Conservation (phyloP, 164 flowering plant genomes). For the Pachysandra terminalis region DNA sequence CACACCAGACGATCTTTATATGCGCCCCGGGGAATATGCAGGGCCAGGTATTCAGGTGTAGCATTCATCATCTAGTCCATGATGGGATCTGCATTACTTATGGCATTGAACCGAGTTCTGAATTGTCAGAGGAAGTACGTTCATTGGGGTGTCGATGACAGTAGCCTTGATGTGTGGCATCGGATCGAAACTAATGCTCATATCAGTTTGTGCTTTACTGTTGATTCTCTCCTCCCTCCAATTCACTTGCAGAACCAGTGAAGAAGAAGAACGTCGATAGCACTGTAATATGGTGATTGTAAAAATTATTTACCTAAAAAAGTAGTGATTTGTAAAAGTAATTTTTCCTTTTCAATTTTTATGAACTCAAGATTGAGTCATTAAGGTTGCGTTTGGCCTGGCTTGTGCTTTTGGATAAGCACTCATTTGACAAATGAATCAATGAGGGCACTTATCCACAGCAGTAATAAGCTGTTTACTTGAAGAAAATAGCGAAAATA, state of each 20-base stretch:
- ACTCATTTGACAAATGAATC: too few relatives aligned
- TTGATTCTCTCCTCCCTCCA: not conserved
- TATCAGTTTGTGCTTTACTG: not conserved
- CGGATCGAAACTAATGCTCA: not conserved
- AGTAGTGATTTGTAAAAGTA: too few relatives aligned
- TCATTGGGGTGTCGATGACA: not conserved
- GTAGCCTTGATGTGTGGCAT: not conserved
- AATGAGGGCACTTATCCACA: too few relatives aligned
- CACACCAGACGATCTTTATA: slow-evolving; percentile 78
- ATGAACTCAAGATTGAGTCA: too few relatives aligned
- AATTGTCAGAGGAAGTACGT: not conserved
- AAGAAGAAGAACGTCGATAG: not conserved
- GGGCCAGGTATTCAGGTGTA: slow-evolving; percentile 67
- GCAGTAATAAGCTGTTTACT: too few relatives aligned
- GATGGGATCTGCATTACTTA: not conserved
- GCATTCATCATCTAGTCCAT: slow-evolving; percentile 1
- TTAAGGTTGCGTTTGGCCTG: too few relatives aligned
- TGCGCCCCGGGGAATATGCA: slow-evolving; percentile 64
- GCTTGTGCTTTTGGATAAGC: too few relatives aligned
- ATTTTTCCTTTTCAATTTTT: too few relatives aligned
- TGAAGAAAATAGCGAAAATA: too few relatives aligned
- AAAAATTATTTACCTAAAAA: too few relatives aligned
- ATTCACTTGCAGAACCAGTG: not conserved
- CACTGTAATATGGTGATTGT: too few relatives aligned
- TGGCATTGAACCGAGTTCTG: not conserved